These are phyloP conservation scores for Scopulariopsis brevicaulis DNA, from an alignment of 2,329 filamentous ascomycete genomes.

Conservation along the genomic window DNA sequence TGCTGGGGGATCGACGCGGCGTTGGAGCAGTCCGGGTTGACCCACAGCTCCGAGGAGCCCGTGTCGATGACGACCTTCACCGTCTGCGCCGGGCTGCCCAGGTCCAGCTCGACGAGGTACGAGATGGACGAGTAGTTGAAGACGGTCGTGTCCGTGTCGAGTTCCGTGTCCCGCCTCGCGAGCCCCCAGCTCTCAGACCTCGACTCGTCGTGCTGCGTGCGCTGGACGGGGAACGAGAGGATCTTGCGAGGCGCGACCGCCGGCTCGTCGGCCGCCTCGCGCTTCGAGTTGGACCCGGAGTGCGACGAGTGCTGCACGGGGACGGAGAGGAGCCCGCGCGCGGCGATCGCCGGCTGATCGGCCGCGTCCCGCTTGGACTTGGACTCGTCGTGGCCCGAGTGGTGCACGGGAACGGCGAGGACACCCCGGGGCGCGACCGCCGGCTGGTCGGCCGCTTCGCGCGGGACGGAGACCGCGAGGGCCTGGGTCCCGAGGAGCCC, in stretches of 20 bases:
- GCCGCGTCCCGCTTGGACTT: neutral
- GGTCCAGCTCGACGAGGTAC: slow-evolving; percentile 24
- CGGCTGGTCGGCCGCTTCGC: neutral
- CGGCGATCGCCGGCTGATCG: neutral
- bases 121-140: slow-evolving; percentile 15
- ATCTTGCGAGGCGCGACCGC: neutral
- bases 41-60: slow-evolving; percentile 28
- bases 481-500: neutral
- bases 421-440: neutral
- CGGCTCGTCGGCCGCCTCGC: neutral
- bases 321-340: neutral
- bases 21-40: slow-evolving; percentile 23
- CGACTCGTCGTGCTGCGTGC: neutral
- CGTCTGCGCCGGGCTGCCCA: slow-evolving; percentile 24
- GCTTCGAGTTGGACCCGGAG: neutral
- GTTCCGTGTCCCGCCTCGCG: neutral
- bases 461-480: neutral
- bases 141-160: slow-evolving; percentile 7
- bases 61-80: slow-evolving; percentile 29
- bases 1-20: slow-evolving; percentile 8
- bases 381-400: neutral
- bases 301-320: neutral
- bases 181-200: neutral
- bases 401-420: neutral
- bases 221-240: slow-evolving; percentile 1